These are phyloP conservation scores for Smittium mucronatum DNA, from an alignment of 371 early-diverging fungal species.

Conservation along the genomic window DNA sequence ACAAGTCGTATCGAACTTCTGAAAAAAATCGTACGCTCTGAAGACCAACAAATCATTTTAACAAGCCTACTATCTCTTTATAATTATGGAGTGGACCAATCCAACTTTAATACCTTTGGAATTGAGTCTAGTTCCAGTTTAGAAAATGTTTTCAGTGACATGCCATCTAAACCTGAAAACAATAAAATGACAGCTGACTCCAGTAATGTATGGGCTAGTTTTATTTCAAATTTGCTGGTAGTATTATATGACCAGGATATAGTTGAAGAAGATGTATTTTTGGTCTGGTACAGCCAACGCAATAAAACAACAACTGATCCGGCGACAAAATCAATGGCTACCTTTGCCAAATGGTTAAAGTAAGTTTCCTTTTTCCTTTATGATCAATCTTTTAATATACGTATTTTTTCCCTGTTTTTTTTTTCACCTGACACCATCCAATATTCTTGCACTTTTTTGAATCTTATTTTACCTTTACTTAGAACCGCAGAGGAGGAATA, in stretches of 20 bases:
- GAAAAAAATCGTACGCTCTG: background rate
- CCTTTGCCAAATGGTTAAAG: slow-evolving; percentile 8
- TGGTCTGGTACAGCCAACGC: background rate
- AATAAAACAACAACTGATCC: slow-evolving; percentile 3
- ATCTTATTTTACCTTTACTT: slow-evolving; percentile 3
- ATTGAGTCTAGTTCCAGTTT: too few relatives aligned
- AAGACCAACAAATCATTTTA: background rate
- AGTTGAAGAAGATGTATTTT: slow-evolving; percentile 8
- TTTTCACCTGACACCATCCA: background rate
- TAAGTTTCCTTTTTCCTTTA: background rate
- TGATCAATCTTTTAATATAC: background rate
- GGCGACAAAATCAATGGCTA: background rate
- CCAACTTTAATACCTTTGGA: too few relatives aligned
- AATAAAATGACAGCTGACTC: too few relatives aligned
- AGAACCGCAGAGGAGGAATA: background rate
- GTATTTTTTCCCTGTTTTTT: background rate
- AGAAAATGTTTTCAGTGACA: too few relatives aligned
- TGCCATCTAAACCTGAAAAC: too few relatives aligned
- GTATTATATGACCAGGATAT: background rate
- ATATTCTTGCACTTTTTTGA: slow-evolving; percentile 1
- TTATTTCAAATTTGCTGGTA: slow-evolving; percentile 1
- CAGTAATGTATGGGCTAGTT: background rate
- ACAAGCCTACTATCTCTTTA: background rate
- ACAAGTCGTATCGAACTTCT: background rate
- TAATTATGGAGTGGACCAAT: background rate